These are phyloP conservation scores for Leishmania tarentolae DNA, from an alignment of 208 protist species.

Conservation along the genomic window DNA sequence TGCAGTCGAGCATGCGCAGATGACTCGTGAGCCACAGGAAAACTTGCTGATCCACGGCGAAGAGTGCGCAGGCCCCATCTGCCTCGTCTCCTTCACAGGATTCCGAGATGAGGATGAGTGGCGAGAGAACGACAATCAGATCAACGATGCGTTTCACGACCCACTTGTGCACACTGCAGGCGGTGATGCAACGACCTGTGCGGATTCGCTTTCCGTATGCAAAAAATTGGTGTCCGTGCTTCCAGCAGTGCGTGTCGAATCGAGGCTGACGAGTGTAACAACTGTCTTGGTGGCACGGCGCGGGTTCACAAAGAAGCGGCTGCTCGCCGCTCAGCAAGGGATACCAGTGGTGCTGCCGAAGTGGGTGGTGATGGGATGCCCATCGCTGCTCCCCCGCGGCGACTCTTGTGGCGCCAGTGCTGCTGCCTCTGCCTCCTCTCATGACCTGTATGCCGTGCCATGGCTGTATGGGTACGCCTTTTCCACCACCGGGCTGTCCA, in stretches of 20 bases:
- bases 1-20: neutral
- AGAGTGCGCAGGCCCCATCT: neutral
- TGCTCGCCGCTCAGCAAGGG: constrained; percentile 52
- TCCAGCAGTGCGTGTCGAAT: constrained; percentile 39
- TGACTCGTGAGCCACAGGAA: neutral
- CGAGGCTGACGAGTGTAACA: constrained; percentile 45
- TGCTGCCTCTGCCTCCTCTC: neutral
- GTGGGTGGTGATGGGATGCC: constrained; percentile 44
- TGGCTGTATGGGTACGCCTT: constrained; percentile 73
- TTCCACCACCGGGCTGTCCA: constrained; percentile 45
- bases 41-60: neutral
- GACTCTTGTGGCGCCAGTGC: neutral
- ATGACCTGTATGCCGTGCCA: constrained; percentile 37
- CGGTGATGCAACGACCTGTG: neutral
- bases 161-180: neutral
- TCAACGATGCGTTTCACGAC: neutral
- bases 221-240: constrained; percentile 10
- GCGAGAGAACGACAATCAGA: neutral
- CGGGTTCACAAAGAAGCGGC: constrained; percentile 71
- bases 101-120: constrained; percentile 40
- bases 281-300: constrained; percentile 61
- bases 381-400: neutral
- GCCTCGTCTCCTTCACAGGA: constrained; percentile 28
- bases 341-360: constrained; percentile 59
- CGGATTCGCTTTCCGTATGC: neutral